Evolutionary conservation across 2,329 filamentous ascomycete genomes (phyloP), one percentile per base, ranked within the genome.

Genomic region (Penicillium vulpinum): DNA sequence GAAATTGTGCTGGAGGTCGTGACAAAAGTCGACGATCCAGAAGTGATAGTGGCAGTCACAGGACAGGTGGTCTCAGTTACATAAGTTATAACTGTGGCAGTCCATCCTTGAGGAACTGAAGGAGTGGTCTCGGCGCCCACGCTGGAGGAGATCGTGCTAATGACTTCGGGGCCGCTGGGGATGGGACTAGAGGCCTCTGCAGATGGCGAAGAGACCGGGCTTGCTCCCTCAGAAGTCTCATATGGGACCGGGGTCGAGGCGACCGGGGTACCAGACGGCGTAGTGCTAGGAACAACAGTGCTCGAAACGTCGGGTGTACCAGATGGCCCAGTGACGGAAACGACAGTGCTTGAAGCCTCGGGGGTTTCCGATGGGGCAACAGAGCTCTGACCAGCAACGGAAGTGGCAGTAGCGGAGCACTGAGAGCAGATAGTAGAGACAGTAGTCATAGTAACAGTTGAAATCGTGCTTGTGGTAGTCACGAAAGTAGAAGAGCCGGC

Each of bases 1-100:
- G 83, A 86, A 68, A 85, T 68, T 38, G 85, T 87, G 66, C 82
- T 85, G 57, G 78, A 81, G 46, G 84, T 69, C 24, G 82, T 74
- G 48, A 85, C 69, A 10, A 79, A 81, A 54, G 81, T 76, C 1
- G 80, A 80, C 45, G 79, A 75, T 35, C 81, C 68, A 2, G 76
- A 78, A 45, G 80, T 76, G 39, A 68, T 51, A 8, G 69, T 73
- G 41, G 58, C 57, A 18, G 71, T 74, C 2, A 74, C 67, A 10
- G 72, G 71, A 55, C 66, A 73, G 24, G 64, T 71, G 18, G 71
- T 73, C 21, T 66, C 59, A 5, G 70, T 74, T n/a, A 57, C 62
- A 47, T 68, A 69, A 18, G 67, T 67, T 22, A 70, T 57, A n/a
- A 68, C 56, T 5, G 70, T 72, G 2, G 65, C 62, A 18, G 65